These are phyloP conservation scores for Ascochyta pisi DNA, from an alignment of 2,329 filamentous ascomycete genomes.

Conservation along the genomic window DNA sequence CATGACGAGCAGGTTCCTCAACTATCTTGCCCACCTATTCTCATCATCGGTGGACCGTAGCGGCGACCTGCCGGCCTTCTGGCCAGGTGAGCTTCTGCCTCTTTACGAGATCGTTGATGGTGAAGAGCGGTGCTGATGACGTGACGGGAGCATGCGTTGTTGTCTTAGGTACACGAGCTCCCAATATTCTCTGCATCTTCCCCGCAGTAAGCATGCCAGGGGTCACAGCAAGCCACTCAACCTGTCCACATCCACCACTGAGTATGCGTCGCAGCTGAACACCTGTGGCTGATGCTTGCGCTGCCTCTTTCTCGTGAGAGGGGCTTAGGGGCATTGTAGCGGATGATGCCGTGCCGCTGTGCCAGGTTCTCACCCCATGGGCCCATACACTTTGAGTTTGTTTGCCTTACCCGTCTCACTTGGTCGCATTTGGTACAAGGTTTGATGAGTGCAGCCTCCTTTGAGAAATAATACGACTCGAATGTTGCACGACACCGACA, in stretches of 20 bases:
- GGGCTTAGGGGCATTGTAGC: not conserved
- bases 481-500: slow-evolving; percentile 1
- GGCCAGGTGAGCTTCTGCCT: not conserved
- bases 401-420: not conserved
- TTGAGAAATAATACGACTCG: not conserved
- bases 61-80: not conserved
- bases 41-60: not conserved
- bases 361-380: not conserved
- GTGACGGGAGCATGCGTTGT: not conserved
- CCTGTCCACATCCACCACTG: not conserved
- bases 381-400: not conserved
- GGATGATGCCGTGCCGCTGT: slow-evolving; percentile 3
- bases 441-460: slow-evolving; percentile 7
- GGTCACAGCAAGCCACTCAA: not conserved
- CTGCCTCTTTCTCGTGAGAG: too few species aligned
- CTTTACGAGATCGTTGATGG: not conserved
- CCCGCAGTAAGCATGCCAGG: slow-evolving; percentile 1
- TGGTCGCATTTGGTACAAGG: not conserved
- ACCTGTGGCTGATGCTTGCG: too few species aligned
- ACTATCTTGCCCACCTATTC: not conserved
- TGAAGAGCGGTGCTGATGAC: not conserved
- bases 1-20: slow-evolving; percentile 1
- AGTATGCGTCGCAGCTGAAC: not conserved
- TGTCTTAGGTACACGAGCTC: slow-evolving; percentile 9
- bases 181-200: slow-evolving; percentile 1